phyloP scores from a whole-genome alignment of 2,329 filamentous ascomycete genomes.

The Tothia fuscella region DNA sequence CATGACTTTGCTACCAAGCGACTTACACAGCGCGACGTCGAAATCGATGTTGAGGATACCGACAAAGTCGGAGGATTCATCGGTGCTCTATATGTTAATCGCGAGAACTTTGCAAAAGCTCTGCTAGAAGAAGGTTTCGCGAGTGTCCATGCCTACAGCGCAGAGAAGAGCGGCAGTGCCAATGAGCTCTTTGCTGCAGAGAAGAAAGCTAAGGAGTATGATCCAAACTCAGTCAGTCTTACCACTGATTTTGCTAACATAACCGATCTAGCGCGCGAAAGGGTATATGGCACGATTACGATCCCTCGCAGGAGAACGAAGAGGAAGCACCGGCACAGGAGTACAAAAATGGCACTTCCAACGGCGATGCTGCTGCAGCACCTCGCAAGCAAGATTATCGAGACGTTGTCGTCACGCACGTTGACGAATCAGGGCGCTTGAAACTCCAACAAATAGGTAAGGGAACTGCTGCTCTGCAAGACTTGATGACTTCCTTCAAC shows the following conservation, averaged over 20 bases:
- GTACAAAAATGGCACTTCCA: constrained; percentile 35
- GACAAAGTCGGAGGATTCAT: constrained; percentile 98
- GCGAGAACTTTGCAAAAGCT: constrained; percentile 88
- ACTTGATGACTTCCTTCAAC: constrained; percentile 82
- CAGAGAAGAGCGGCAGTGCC: constrained; percentile 86
- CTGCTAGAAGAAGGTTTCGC: constrained; percentile 91
- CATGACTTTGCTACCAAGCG: constrained; percentile 81
- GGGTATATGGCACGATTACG: constrained; percentile 88
- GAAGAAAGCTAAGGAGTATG: constrained; percentile 79
- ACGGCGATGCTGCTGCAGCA: constrained; percentile 38
- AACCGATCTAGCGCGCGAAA: too few relatives aligned
- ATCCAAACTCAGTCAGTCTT: too few relatives aligned
- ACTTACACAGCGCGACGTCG: constrained; percentile 87
- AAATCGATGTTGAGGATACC: constrained; percentile 86
- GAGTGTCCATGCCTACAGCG: constrained; percentile 85
- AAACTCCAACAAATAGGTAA: constrained; percentile 87
- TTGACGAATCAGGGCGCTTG: constrained; percentile 68
- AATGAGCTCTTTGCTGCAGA: constrained; percentile 80
- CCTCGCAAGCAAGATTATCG: constrained; percentile 77
- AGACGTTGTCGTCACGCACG: constrained; percentile 82
- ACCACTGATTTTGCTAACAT: too few relatives aligned
- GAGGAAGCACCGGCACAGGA: constrained; percentile 31
- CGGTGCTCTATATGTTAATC: constrained; percentile 82
- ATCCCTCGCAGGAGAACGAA: constrained; percentile 71
- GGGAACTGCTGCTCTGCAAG: constrained; percentile 73